Evolutionary conservation across 768 basidiomycete genomes (phyloP).

Genomic region (Rhizopogon sp.): DNA sequence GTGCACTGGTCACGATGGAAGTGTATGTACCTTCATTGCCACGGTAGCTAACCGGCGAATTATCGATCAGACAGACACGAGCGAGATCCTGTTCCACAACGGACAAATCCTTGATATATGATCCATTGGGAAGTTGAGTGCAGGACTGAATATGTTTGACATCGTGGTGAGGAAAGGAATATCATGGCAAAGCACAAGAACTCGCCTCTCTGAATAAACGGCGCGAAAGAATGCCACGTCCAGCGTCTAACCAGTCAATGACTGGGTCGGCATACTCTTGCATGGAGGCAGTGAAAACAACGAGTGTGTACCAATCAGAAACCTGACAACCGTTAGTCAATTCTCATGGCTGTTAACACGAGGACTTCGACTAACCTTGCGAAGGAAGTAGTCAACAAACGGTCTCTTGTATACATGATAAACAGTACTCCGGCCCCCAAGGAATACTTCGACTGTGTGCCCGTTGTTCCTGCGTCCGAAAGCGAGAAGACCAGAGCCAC

Average conservation of each 20-base stretch:
- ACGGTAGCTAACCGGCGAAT: slow-evolving; percentile 89
- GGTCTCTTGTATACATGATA: slow-evolving; percentile 99
- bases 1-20: neutral
- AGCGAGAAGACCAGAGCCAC: slow-evolving; percentile 60
- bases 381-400: slow-evolving; percentile 91
- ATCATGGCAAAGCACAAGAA: slow-evolving; percentile 10
- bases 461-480: slow-evolving; percentile 57
- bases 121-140: slow-evolving; percentile 86
- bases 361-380: slow-evolving; percentile 53
- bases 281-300: slow-evolving; percentile 99
- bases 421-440: slow-evolving; percentile 82
- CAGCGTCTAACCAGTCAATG: slow-evolving; percentile 98
- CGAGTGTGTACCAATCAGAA: slow-evolving; percentile 96
- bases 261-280: slow-evolving; percentile 99
- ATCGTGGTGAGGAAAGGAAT: slow-evolving; percentile 1
- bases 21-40: slow-evolving; percentile 77
- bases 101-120: slow-evolving; percentile 90
- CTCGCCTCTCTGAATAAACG: slow-evolving; percentile 89
- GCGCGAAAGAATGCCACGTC: slow-evolving; percentile 83
- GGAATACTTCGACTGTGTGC: slow-evolving; percentile 89
- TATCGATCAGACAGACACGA: slow-evolving; percentile 94
- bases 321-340: slow-evolving; percentile 50
- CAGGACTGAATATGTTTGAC: slow-evolving; percentile 59
- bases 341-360: neutral
- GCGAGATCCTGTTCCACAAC: slow-evolving; percentile 86